Percentiles rank a stretch among this genome's conserved stretches.
These are phyloP conservation scores for Fraxinus velutina DNA, from an alignment of 305 asterid genomes.

Conservation along the genomic window DNA sequence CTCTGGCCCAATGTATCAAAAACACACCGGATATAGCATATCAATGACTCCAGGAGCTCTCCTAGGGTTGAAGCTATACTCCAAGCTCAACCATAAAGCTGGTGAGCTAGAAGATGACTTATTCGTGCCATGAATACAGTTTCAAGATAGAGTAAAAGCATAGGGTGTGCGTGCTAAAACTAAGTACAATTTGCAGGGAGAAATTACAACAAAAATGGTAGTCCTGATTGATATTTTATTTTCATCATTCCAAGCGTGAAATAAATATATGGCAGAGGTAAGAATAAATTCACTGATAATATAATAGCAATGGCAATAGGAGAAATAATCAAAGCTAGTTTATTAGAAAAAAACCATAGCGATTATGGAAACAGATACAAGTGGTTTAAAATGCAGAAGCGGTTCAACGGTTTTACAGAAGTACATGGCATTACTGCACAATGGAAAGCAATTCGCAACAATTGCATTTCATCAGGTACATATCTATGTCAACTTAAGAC, in stretches of 20 bases:
- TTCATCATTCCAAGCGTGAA: neutral
- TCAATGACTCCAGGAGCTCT: neutral
- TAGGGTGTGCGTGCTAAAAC: neutral
- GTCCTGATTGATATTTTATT: neutral
- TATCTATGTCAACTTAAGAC: slow-evolving; percentile 62
- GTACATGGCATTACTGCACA: slow-evolving; percentile 19
- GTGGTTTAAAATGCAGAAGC: slow-evolving; percentile 7
- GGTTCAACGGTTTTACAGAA: slow-evolving; percentile 8
- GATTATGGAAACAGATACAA: slow-evolving; percentile 7
- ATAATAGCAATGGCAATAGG: slow-evolving; percentile 9
- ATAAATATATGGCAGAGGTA: neutral
- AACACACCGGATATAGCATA: neutral
- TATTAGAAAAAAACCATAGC: slow-evolving; percentile 24
- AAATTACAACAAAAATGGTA: neutral
- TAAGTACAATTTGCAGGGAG: neutral
- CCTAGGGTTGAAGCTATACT: neutral
- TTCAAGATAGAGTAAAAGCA: neutral
- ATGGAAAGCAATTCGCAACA: slow-evolving; percentile 18
- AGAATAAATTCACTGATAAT: neutral
- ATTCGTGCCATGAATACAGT: neutral
- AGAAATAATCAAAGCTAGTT: slow-evolving; percentile 12
- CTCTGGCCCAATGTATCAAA: neutral
- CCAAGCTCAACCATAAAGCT: neutral
- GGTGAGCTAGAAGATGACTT: neutral
- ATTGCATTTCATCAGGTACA: slow-evolving; percentile 5